phyloP scores from a whole-genome alignment of 2,329 filamentous ascomycete species.

The Fusarium xyrophilum region DNA sequence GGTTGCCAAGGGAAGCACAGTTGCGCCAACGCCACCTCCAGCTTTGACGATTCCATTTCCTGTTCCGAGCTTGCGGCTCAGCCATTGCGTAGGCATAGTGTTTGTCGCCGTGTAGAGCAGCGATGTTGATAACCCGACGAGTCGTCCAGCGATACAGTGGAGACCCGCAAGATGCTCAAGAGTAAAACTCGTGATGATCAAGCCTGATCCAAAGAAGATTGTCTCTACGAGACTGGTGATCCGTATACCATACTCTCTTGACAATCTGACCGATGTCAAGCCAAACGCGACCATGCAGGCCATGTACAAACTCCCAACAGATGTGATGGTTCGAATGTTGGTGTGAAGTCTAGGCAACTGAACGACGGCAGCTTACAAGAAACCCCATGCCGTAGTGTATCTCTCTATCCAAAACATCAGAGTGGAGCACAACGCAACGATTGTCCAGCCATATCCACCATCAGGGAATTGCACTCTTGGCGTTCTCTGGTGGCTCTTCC shows the following conservation, averaged over 20 bases:
- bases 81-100: neutral
- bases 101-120: neutral
- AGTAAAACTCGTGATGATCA: neutral
- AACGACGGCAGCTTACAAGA: neutral
- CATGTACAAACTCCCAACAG: conserved; percentile 7
- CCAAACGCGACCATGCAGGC: neutral
- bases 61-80: neutral
- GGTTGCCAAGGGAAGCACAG: neutral
- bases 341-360: neutral
- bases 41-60: conserved; percentile 10
- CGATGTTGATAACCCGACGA: neutral
- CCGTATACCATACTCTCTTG: neutral
- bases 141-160: neutral
- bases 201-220: neutral
- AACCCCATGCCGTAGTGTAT: neutral
- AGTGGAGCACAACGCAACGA: neutral
- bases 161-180: neutral
- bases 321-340: neutral
- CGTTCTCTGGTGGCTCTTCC: neutral
- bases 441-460: conserved; percentile 13
- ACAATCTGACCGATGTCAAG: neutral
- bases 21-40: conserved; percentile 1
- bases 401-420: conserved; percentile 1
- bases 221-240: neutral
- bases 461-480: conserved; percentile 2